Conservation (phyloP, 2,329 filamentous ascomycete genomes). For the Ploettnerulaceae sp. region DNA sequence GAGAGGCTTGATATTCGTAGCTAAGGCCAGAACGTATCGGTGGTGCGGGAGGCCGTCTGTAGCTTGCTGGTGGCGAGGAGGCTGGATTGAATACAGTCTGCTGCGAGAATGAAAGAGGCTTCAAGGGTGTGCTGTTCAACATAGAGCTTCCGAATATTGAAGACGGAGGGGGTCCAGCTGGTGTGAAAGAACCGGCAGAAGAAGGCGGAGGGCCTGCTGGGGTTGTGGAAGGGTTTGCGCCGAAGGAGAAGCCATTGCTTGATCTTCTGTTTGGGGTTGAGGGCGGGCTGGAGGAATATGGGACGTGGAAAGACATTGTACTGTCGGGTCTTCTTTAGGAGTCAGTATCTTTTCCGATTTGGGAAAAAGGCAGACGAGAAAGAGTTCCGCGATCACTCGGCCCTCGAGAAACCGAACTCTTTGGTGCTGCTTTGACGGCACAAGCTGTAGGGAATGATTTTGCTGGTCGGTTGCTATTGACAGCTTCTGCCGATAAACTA, state of each 20-base stretch:
- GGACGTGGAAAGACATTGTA: slow-evolving; percentile 22
- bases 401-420: no score
- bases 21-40: slow-evolving; percentile 47
- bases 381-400: no score
- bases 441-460: no score
- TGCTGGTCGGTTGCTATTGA: no score
- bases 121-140: slow-evolving; percentile 32
- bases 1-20: slow-evolving; percentile 36
- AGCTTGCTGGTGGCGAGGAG: slow-evolving; percentile 20
- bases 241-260: slow-evolving; percentile 29
- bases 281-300: slow-evolving; percentile 31
- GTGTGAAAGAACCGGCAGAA: slow-evolving; percentile 49
- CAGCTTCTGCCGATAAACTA: no score
- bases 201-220: slow-evolving; percentile 53
- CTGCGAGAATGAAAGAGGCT: slow-evolving; percentile 36
- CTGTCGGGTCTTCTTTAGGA: neutral
- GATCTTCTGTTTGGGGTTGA: slow-evolving; percentile 35
- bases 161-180: slow-evolving; percentile 47
- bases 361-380: neutral
- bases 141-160: slow-evolving; percentile 48
- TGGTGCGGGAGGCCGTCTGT: slow-evolving; percentile 16
- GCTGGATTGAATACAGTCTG: slow-evolving; percentile 25
- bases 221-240: slow-evolving; percentile 46
- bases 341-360: neutral
- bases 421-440: neutral